A percentile compares a stretch with the other conserved stretches of the same genome.
Evolutionary conservation across 257 asterid genomes (phyloP).

Genomic region (Nicotiana sylvestris): DNA sequence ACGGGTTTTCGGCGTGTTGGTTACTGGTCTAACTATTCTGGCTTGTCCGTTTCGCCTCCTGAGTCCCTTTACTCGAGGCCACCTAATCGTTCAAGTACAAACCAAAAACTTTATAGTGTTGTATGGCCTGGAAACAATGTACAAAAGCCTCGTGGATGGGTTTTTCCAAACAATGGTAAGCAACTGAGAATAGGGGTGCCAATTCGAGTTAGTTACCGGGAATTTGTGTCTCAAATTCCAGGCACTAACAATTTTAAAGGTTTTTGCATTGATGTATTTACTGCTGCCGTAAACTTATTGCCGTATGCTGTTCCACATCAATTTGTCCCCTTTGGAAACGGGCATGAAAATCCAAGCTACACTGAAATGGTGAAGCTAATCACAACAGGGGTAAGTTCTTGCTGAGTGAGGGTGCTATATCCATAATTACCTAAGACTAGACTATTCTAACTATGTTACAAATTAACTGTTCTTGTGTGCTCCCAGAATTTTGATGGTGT

Average conservation of each 20-base stretch:
- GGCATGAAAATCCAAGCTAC: constrained; percentile 66
- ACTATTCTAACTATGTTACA: not conserved
- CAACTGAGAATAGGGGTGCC: constrained; percentile 81
- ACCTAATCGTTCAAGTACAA: constrained; percentile 49
- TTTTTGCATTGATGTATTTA: constrained; percentile 84
- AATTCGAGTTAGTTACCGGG: constrained; percentile 58
- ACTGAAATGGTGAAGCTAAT: constrained; percentile 52
- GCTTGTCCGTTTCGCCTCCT: constrained; percentile 63
- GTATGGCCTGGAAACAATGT: constrained; percentile 86
- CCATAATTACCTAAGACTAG: not conserved
- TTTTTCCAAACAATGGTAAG: constrained; percentile 82
- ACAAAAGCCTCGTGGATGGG: constrained; percentile 92
- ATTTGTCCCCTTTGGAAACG: constrained; percentile 80
- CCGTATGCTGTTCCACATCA: constrained; percentile 86
- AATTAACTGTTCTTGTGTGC: constrained; percentile 3
- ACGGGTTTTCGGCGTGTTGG: constrained; percentile 75
- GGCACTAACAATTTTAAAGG: constrained; percentile 67
- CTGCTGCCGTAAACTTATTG: constrained; percentile 74
- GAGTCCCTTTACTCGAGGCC: constrained; percentile 46
- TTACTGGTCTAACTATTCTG: constrained; percentile 83
- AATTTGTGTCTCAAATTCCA: constrained; percentile 68
- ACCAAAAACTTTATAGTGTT: constrained; percentile 47
- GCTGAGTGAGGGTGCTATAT: not conserved
- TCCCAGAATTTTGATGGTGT: constrained; percentile 54
- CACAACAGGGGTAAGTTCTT: constrained; percentile 69